Base-by-base conservation (phyloP, 2,329 filamentous ascomycete species). In the Neonectria sp. region DNA sequence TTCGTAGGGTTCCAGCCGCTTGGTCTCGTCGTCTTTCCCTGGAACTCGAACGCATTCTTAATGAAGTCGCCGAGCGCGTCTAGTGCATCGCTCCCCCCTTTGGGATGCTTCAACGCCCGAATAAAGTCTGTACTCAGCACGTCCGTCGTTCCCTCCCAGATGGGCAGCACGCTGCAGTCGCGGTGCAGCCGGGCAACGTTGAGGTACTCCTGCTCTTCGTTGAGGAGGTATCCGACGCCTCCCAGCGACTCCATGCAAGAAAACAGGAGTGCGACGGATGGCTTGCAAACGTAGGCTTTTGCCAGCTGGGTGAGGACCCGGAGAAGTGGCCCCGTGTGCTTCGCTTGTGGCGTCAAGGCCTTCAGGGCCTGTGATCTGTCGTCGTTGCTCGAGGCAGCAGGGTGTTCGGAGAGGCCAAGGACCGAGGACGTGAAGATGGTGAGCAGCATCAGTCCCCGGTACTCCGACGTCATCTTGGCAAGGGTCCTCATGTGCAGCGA, bases 121-220 rank as follows among this genome's bases (percentile, higher is more conserved):
- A 87, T 68, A 17, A 86, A 81, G 67, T 87, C 86, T 1, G 82
- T 83, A 5, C 89, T 88, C 62, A 94, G 83, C 6, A 94, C 90
- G 73, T 93, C 91, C 0, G 91, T 93, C 0, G 92, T 94, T 1
- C 92, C 91, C 78, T 93, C 91, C 90, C 91, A 93, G 55, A 94
- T 93, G 15, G 88, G 85, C 57, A 89, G 80, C 3, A 93, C 91
- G 8, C 81, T 83, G 2, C 86, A 88, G 72, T 94, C 92, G 8
- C 92, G 86, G 72, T 90, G 89, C 1, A 93, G 81, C 7, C 90
- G 85, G 0, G 91, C 86, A 4, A 94, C 81, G 73, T 94, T 94
- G 64, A 93, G 82, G 43, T 89, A 86, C 56, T 90, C 89, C 65
- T 89, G 87, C 65, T 89, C 86, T 43, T 86, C 83, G 71, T 92